phyloP scores from a whole-genome alignment of 257 asterid species.

The Nemophila menziesii region DNA sequence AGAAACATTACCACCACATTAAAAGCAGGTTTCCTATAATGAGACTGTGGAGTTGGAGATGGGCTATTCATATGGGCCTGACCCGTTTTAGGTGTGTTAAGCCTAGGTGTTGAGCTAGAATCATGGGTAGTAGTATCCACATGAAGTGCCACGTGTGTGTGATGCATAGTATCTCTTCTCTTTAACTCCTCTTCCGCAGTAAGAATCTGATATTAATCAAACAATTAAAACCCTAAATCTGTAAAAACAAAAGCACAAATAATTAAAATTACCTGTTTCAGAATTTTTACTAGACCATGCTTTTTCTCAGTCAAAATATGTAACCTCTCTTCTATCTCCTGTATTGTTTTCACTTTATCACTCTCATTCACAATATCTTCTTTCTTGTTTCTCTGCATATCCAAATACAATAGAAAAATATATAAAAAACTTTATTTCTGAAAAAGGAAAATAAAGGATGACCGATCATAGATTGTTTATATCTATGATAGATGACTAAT shows the following conservation, averaged over 20 bases:
- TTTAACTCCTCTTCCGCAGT: constrained; percentile 80
- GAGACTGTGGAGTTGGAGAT: constrained; percentile 81
- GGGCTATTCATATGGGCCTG: constrained; percentile 62
- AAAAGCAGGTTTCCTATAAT: constrained; percentile 42
- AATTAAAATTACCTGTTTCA: constrained; percentile 50
- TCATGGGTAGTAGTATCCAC: constrained; percentile 68
- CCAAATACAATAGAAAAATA: neutral
- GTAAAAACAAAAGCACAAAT: neutral
- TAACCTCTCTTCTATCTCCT: constrained; percentile 70
- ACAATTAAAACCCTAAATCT: neutral
- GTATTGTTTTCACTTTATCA: constrained; percentile 46
- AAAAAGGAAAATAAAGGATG: too few relatives aligned
- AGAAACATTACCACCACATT: too few relatives aligned
- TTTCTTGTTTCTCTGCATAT: constrained; percentile 30
- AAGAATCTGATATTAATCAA: constrained; percentile 47
- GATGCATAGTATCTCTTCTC: constrained; percentile 46
- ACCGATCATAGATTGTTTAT: too few relatives aligned
- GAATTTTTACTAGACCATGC: constrained; percentile 73
- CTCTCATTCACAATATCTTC: constrained; percentile 35
- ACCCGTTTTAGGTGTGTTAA: constrained; percentile 65
- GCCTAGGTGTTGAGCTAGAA: constrained; percentile 61
- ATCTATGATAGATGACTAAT: too few relatives aligned
- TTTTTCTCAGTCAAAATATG: constrained; percentile 59
- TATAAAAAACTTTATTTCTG: too few relatives aligned
- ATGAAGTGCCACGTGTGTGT: constrained; percentile 52